Percentiles rank a stretch among this genome's conserved stretches.
Evolutionary conservation across 179 eudicot genomes (phyloP).

Genomic region (Heliamphora pulchella): DNA sequence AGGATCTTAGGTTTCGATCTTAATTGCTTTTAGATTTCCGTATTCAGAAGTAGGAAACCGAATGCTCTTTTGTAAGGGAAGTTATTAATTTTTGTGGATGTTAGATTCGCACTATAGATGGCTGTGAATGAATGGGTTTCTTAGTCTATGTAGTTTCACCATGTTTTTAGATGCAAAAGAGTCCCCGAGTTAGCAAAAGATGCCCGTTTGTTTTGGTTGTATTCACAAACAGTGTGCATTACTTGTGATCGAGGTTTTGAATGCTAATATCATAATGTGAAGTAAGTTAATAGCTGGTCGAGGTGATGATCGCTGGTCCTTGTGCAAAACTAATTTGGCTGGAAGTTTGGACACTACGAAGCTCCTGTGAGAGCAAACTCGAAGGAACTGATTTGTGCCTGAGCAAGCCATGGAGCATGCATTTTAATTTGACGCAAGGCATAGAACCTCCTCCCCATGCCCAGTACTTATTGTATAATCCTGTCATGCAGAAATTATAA

Average conservation of each 20-base stretch:
- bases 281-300: slow-evolving; percentile 1
- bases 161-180: background rate
- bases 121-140: background rate
- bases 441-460: background rate
- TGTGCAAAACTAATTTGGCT: background rate
- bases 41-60: background rate
- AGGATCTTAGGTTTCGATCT: background rate
- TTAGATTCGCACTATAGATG: background rate
- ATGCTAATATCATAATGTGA: background rate
- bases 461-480: background rate
- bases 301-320: background rate
- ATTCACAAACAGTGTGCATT: background rate
- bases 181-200: background rate
- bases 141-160: background rate
- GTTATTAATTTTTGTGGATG: background rate
- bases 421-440: background rate
- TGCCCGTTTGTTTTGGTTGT: slow-evolving; percentile 4
- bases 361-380: background rate
- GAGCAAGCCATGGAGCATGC: background rate
- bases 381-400: background rate
- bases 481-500: background rate
- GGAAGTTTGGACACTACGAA: slow-evolving; percentile 3
- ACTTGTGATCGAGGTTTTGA: background rate
- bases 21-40: slow-evolving; percentile 5
- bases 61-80: background rate